A percentile compares a stretch with the other conserved stretches of the same genome.
Conservation (phyloP, 2,329 filamentous ascomycete species). For the Raffaelea arxii region DNA sequence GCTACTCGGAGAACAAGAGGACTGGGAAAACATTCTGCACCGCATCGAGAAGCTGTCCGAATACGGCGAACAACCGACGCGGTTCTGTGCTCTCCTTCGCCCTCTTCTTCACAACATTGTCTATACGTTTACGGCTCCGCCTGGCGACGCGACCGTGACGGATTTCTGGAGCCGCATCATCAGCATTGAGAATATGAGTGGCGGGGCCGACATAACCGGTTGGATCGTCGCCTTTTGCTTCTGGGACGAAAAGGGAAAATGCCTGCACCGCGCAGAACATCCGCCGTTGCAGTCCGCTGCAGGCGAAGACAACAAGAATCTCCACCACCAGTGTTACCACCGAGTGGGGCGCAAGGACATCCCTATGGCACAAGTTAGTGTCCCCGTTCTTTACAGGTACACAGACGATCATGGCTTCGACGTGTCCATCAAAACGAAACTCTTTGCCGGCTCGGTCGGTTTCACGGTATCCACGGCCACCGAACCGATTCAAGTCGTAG, state of each 20-base stretch:
- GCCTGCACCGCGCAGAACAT: no score
- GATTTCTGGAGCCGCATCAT: conserved; percentile 21
- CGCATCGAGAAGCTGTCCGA: conserved; percentile 9
- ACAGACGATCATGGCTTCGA: no score
- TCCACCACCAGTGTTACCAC: no score
- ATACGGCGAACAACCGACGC: conserved; percentile 8
- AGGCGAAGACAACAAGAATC: no score
- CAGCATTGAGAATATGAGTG: conserved; percentile 19
- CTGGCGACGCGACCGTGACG: conserved; percentile 7
- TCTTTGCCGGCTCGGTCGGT: no score
- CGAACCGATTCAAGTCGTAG: no score
- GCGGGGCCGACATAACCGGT: conserved; percentile 18
- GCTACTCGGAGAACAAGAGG: conserved; percentile 29
- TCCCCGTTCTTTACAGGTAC: no score
- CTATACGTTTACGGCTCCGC: conserved; percentile 18
- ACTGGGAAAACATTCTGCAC: conserved; percentile 27
- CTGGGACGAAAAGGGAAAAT: conserved; percentile 18
- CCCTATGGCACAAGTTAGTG: no score
- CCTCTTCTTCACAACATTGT: conserved; percentile 18
- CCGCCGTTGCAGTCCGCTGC: no score
- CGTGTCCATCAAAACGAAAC: no score
- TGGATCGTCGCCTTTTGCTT: conserved; percentile 25
- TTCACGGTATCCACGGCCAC: no score
- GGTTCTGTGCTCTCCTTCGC: conserved; percentile 12
- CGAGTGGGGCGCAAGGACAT: no score